These are phyloP conservation scores for Trichoderma erinaceum DNA, from an alignment of 495 filamentous ascomycete species.

Conservation along the genomic window DNA sequence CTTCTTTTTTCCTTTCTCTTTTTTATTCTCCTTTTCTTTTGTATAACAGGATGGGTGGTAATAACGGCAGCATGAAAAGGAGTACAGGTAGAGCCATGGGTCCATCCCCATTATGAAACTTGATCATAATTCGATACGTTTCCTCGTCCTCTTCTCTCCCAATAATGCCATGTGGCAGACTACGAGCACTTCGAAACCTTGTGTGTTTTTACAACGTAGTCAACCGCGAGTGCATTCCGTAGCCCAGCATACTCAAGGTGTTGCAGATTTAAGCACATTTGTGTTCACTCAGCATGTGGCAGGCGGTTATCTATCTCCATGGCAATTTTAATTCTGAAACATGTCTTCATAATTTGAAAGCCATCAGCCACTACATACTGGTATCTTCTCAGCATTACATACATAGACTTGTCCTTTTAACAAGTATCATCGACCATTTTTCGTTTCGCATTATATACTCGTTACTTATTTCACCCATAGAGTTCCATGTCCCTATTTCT, in stretches of 20 bases:
- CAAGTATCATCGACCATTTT: background rate
- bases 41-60: background rate
- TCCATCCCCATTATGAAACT: background rate
- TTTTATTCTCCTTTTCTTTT: background rate
- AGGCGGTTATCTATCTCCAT: background rate
- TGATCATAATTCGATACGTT: background rate
- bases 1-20: background rate
- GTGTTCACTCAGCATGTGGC: background rate
- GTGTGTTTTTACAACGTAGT: no score
- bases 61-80: background rate
- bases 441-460: slow-evolving; percentile 8
- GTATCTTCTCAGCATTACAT: background rate
- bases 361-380: background rate
- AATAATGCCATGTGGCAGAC: background rate
- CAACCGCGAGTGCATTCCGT: background rate
- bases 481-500: background rate
- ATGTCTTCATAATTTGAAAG: background rate
- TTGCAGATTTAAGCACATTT: background rate
- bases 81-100: background rate
- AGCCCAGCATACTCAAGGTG: background rate
- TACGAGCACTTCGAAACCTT: no score
- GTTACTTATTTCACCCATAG: background rate
- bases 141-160: background rate
- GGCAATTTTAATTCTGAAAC: background rate
- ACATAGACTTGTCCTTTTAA: background rate